phyloP scores from a whole-genome alignment of 1,284 basidiomycete genomes.

The Apiotrichum akiyoshidainum region DNA sequence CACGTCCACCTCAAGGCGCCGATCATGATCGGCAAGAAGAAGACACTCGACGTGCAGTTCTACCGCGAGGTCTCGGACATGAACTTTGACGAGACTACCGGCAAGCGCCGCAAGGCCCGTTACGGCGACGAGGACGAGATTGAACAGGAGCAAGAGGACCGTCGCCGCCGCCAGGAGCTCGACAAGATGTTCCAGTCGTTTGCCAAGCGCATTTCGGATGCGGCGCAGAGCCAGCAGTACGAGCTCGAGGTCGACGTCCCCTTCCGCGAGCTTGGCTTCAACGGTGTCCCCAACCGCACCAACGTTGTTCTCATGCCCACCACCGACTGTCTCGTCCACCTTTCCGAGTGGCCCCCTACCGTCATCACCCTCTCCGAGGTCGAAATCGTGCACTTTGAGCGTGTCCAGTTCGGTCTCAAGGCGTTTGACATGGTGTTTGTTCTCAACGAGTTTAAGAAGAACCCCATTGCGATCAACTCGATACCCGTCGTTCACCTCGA shows the following conservation, averaged over 20 bases:
- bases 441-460: slow-evolving; percentile 90
- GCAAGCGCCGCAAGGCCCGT: slow-evolving; percentile 92
- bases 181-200: slow-evolving; percentile 96
- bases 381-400: slow-evolving; percentile 93
- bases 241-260: slow-evolving; percentile 92
- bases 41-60: slow-evolving; percentile 96
- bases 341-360: slow-evolving; percentile 93
- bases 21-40: slow-evolving; percentile 99
- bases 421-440: slow-evolving; percentile 97
- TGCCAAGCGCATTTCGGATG: slow-evolving; percentile 87
- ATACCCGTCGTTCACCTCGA: slow-evolving; percentile 87
- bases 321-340: slow-evolving; percentile 93
- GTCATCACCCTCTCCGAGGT: slow-evolving; percentile 93
- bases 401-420: slow-evolving; percentile 93
- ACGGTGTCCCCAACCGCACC: slow-evolving; percentile 93
- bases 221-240: slow-evolving; percentile 64
- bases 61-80: slow-evolving; percentile 97
- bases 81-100: slow-evolving; percentile 92
- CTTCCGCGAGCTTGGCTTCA: slow-evolving; percentile 95
- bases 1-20: slow-evolving; percentile 93
- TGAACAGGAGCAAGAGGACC: slow-evolving; percentile 96
- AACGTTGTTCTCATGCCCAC: slow-evolving; percentile 94
- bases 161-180: slow-evolving; percentile 78
- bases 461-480: slow-evolving; percentile 90
- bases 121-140: slow-evolving; percentile 99